Evolutionary conservation across 495 filamentous ascomycete species (phyloP).

Genomic region (Aspergillus asperescens): DNA sequence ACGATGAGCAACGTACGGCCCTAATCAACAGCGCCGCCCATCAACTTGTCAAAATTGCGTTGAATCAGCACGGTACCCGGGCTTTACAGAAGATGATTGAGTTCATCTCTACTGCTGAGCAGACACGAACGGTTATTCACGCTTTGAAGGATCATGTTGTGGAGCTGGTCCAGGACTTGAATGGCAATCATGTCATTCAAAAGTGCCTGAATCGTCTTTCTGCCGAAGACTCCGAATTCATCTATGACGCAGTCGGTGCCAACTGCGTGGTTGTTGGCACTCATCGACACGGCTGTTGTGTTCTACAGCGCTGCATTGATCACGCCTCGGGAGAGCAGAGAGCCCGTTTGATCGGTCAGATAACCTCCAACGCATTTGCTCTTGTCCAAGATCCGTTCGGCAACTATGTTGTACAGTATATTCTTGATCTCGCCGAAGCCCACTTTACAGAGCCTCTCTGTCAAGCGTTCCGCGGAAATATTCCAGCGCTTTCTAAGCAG

Average conservation of each 20-base stretch:
- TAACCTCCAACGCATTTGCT: slow-evolving; percentile 72
- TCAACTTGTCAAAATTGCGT: slow-evolving; percentile 81
- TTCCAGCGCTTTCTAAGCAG: slow-evolving; percentile 79
- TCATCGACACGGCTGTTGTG: slow-evolving; percentile 96
- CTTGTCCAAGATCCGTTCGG: slow-evolving; percentile 96
- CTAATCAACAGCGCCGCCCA: slow-evolving; percentile 83
- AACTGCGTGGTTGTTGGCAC: slow-evolving; percentile 89
- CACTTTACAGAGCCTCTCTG: slow-evolving; percentile 82
- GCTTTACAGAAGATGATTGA: slow-evolving; percentile 99
- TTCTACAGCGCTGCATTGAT: slow-evolving; percentile 95
- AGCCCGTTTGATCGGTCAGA: slow-evolving; percentile 74
- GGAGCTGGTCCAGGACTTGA: slow-evolving; percentile 89
- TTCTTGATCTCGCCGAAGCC: slow-evolving; percentile 82
- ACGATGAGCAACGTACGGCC: slow-evolving; percentile 86
- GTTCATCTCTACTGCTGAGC: slow-evolving; percentile 73
- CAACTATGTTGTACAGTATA: slow-evolving; percentile 98
- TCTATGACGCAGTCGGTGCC: slow-evolving; percentile 85
- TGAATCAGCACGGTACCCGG: slow-evolving; percentile 94
- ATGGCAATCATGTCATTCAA: slow-evolving; percentile 98
- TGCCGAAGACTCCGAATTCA: slow-evolving; percentile 81
- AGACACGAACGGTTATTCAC: slow-evolving; percentile 74
- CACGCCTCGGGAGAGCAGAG: slow-evolving; percentile 90
- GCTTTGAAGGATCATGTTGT: slow-evolving; percentile 77
- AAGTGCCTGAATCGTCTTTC: slow-evolving; percentile 94
- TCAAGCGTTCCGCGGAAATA: slow-evolving; percentile 64